Evolutionary conservation across 495 filamentous ascomycete genomes (phyloP), one percentile per base, ranked within the genome.

Genomic region (Aspergillus incahuasiensis): DNA sequence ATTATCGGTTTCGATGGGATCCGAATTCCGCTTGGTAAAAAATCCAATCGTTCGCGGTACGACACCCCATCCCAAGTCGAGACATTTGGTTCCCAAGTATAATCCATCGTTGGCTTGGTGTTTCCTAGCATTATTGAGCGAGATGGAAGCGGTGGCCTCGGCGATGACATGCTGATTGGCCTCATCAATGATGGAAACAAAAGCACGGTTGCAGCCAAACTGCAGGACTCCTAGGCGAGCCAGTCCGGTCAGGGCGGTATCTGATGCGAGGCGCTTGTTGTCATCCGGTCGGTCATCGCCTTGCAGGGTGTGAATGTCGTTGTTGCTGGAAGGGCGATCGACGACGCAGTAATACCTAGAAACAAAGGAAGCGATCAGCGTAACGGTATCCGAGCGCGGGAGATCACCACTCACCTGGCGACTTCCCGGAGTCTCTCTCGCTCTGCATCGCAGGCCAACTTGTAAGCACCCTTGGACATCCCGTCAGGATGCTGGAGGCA

Each of bases 201-300:
- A 74, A 18, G 69, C 72, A 8, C 84, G 81, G 39, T 75, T 74
- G 38, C 72, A 73, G 30, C 76, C 69, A 44, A 86, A 64, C 8
- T 79, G 75, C 30, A 79, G 71, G 20, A 79, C 71, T 0, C 79
- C 83, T 19, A 88, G 68, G 62, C 88, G 85, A 19, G 84, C 79
- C 59, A 88, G 77, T 0, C 81, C 82, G 0, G 80, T 83, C 5
- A 89, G 73, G 35, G 79, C 78, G 7, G 81, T 79, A 60, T 89
- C 86, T 11, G 68, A 63, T 15, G 79, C 78, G 2, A 74, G 57
- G 6, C 44, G 53, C 7, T 54, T 40, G 5, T 22, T 48, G 16
- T 18, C 48, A 5, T 51, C 51, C 0, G 50, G 50, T 5, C 52
- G 58, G 22, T 59, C 56, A 28, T 65, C 61, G 24, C 63, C 58